Base-by-base conservation (phyloP, 306 rosid species). In the Trifolium repens region DNA sequence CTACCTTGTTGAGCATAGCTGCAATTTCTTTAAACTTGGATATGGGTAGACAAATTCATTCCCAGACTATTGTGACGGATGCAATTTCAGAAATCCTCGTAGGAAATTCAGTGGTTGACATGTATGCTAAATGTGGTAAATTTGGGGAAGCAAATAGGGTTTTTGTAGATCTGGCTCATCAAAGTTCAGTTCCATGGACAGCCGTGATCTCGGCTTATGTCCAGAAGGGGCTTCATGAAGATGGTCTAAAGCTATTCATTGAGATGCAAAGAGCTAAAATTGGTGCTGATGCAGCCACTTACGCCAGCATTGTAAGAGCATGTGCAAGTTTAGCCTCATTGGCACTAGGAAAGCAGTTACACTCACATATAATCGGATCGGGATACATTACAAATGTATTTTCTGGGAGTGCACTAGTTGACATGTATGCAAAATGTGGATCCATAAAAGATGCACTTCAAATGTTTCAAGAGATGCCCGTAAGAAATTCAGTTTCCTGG, bases 401-500 rank as follows among this genome's bases (percentile, higher is more conserved):
- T 84, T 85, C 91, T 44, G 97, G 91, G 76, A 94, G 98, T 62
- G 96, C 98, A 42, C 84, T 94, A 24, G 79, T 94, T 68, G 98
- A 94, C 82, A 91, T 90, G 94, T 94, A 94, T 76, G 97, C 98
- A 12, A 94, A 94, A 89, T 88, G 97, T 67, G 98, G 98, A 71
- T 88, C 93, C 68, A 82, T 94, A 80, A 85, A 81, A 75, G 86
- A 91, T 64, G 85, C 97, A 60, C 84, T 84, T 77, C 77, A 76
- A 60, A 85, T 85, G 69, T 94, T 94, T 85, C 84, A 76, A 64
- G 96, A 91, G 85, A 94, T 90, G 94, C 97, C 96, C 14, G 80
- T 81, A 72, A 86, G 90, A 85, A 93, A 89, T 71, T 64, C 82
- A 22, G 91, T 91, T 63, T 89, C 97, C 47, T 91, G 97, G 98